Percentiles rank a stretch among this genome's conserved stretches.
These are phyloP conservation scores for Basidiobolus heterosporus DNA, from an alignment of 371 early-diverging fungal genomes.

Conservation along the genomic window DNA sequence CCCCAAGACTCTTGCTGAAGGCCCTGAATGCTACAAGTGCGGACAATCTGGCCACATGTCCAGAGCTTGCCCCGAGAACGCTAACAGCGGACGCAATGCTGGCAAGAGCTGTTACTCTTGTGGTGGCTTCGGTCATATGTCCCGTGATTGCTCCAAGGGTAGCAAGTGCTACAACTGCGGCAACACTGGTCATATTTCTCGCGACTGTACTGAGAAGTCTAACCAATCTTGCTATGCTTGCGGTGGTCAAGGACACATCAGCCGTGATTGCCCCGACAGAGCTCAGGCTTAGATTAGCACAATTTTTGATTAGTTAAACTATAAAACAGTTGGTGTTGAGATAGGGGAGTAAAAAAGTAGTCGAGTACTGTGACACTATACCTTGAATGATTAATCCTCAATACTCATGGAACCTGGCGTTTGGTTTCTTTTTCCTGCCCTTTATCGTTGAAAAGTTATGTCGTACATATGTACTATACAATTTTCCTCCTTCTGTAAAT, in stretches of 20 bases:
- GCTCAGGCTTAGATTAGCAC: too few relatives aligned
- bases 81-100: conserved; percentile 16
- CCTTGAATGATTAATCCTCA: too few relatives aligned
- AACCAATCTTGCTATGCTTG: conserved; percentile 49
- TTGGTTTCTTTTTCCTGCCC: too few relatives aligned
- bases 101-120: conserved; percentile 50
- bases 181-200: conserved; percentile 18
- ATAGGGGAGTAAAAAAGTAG: too few relatives aligned
- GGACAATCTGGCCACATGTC: conserved; percentile 32
- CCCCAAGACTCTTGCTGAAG: too few relatives aligned
- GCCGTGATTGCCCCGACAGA: conserved; percentile 14
- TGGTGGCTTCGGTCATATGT: conserved; percentile 23
- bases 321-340: too few relatives aligned
- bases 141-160: conserved; percentile 20
- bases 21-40: conserved; percentile 41
- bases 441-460: too few relatives aligned
- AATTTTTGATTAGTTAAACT: too few relatives aligned
- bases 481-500: too few relatives aligned
- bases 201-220: conserved; percentile 21
- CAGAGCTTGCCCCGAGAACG: conserved; percentile 25
- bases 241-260: conserved; percentile 23
- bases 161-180: conserved; percentile 56
- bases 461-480: too few relatives aligned
- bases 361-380: too few relatives aligned
- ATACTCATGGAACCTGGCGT: too few relatives aligned